Base-by-base conservation (phyloP, 2,329 filamentous ascomycete species). In the Saccharata proteae region DNA sequence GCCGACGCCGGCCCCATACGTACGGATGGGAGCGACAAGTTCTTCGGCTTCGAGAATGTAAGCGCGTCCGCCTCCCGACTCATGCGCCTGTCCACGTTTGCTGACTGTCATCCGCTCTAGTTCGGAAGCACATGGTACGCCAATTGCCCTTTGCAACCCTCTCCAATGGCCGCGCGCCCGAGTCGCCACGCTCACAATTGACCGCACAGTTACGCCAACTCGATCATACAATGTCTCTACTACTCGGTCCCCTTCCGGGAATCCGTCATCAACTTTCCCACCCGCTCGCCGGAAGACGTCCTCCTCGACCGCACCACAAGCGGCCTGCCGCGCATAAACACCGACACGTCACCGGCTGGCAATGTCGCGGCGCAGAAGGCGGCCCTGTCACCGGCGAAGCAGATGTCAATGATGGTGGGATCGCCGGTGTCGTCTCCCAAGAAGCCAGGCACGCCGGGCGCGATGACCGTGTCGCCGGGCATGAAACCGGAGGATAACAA, bases 1-100 rank as follows among this genome's bases (percentile, higher is more conserved):
- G 79, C 83, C 57, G 80, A 85, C 55, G 76, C 82, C 37, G 86
- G 85, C 3, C 76, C 86, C 3, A 62, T 92, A 43, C 76, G 84
- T 48, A 66, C 71, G 43, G 86, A 96, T 58, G 90, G 90, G 32
- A 93, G 82, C 53, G 90, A 96, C 63, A 93, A 93, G 63, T 98
- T 93, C 64, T 96, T 92, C 61, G 90, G 90, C 11, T 79, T 96
- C 55, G 90, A 98, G 61, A 98, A 98, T 62, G 88, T 96, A 68
- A 61, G 82, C 66, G 30, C 41, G 21, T 23, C 15, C 27, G 14
- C 13, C 24, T 15, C n/a, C 24, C 24, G 25, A 30, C 23, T 30
- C 34, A 24, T 26, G 20, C 38, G 30, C 36, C 19, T 22, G 25
- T 29, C 7, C 26, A 11, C 29, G 36, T 27, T 33, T 31, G 41